These are phyloP conservation scores for Paecilomyces sp. DNA, from an alignment of 2,329 filamentous ascomycete species.

Conservation along the genomic window DNA sequence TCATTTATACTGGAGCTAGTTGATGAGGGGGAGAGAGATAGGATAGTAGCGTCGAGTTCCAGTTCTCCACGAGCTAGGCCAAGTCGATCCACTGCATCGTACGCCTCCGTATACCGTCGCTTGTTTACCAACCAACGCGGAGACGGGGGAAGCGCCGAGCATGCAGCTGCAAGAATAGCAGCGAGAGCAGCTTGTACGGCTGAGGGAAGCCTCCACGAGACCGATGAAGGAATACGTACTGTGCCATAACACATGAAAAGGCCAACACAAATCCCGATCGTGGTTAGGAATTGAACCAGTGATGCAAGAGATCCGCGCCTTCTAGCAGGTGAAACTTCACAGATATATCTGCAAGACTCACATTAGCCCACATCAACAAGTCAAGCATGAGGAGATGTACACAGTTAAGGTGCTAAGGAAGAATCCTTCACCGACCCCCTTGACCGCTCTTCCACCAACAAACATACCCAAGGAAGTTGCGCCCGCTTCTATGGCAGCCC, in stretches of 20 bases:
- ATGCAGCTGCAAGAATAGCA: not conserved
- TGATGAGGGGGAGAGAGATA: not conserved
- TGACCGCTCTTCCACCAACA: conserved; percentile 15
- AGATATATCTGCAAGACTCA: not conserved
- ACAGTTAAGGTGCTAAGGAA: conserved; percentile 46
- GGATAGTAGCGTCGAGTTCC: not conserved
- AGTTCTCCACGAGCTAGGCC: not conserved
- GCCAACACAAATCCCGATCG: not conserved
- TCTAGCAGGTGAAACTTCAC: not conserved
- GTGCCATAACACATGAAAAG: not conserved
- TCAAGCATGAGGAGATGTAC: conserved; percentile 56
- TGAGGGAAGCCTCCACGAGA: conserved; percentile 1
- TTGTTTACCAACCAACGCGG: not conserved
- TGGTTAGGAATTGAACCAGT: not conserved
- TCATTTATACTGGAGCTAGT: not conserved
- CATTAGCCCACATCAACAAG: not conserved
- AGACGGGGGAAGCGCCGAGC: not conserved
- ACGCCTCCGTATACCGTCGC: not conserved
- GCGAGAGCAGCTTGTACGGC: conserved; percentile 1
- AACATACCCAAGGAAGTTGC: conserved; percentile 19
- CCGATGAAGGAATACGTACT: not conserved
- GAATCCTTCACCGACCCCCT: conserved; percentile 17
- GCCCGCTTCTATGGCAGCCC: conserved; percentile 18
- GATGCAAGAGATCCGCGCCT: not conserved
- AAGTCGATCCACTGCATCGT: not conserved